These are phyloP conservation scores for Phylloporus gajari DNA, from an alignment of 1,284 basidiomycete genomes.

Conservation along the genomic window DNA sequence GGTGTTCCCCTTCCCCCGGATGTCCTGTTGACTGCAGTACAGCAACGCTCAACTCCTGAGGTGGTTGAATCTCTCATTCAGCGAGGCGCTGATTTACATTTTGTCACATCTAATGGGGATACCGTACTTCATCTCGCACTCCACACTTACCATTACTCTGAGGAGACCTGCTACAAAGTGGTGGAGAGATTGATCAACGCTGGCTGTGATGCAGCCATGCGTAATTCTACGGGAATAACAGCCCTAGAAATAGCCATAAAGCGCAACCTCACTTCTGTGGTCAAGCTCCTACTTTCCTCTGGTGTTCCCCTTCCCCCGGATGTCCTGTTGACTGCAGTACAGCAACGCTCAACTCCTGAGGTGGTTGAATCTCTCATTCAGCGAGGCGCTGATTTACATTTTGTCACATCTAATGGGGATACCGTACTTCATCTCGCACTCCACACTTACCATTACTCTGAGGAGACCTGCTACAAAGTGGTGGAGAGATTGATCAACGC, in stretches of 20 bases:
- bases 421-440: no score
- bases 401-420: no score
- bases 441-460: no score
- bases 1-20: background rate
- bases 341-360: background rate
- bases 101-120: no score
- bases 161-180: background rate
- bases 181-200: background rate
- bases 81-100: no score
- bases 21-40: background rate
- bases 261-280: background rate
- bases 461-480: background rate
- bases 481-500: background rate
- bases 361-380: background rate
- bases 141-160: no score
- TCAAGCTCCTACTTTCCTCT: background rate
- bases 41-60: background rate
- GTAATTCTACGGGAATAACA: background rate
- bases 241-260: background rate
- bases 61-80: background rate
- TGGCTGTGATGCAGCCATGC: background rate
- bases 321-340: background rate
- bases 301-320: background rate
- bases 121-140: no score
- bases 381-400: no score